Conservation (phyloP, 345 rosid genomes). For the Camelina laxa region DNA sequence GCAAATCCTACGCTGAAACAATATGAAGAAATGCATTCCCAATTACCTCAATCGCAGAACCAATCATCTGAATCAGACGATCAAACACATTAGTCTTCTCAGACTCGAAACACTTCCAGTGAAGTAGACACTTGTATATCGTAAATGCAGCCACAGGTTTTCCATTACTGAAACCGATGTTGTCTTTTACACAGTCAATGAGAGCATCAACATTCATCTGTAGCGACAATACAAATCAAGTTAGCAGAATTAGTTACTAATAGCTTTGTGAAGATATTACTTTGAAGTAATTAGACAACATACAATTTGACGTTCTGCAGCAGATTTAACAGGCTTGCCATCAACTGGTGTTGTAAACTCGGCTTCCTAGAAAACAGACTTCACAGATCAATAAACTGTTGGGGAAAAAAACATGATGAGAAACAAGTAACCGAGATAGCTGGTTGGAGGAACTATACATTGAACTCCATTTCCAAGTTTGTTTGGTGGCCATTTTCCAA, state of each 20-base stretch:
- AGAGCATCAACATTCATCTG: constrained; percentile 94
- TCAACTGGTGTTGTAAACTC: constrained; percentile 73
- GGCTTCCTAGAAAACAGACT: constrained; percentile 59
- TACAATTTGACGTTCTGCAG: constrained; percentile 85
- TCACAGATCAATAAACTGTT: constrained; percentile 19
- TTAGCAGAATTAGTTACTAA: constrained; percentile 26
- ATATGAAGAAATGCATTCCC: constrained; percentile 8
- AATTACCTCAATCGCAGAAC: constrained; percentile 94
- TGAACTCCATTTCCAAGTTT: constrained; percentile 59
- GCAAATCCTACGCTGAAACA: neutral
- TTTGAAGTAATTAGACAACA: constrained; percentile 33
- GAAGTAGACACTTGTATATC: constrained; percentile 90
- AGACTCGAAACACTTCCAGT: constrained; percentile 98
- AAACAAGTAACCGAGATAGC: constrained; percentile 15
- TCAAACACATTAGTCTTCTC: constrained; percentile 97
- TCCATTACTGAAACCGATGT: constrained; percentile 88
- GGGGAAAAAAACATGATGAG: constrained; percentile 1
- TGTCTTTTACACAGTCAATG: constrained; percentile 77
- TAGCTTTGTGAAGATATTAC: constrained; percentile 25
- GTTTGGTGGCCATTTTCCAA: constrained; percentile 85
- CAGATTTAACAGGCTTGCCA: constrained; percentile 70
- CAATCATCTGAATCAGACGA: constrained; percentile 98
- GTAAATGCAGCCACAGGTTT: constrained; percentile 97
- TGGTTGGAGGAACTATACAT: constrained; percentile 52
- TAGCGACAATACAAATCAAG: constrained; percentile 36